phyloP scores from a whole-genome alignment of 768 basidiomycete genomes.

The Kwoniella bestiolae region DNA sequence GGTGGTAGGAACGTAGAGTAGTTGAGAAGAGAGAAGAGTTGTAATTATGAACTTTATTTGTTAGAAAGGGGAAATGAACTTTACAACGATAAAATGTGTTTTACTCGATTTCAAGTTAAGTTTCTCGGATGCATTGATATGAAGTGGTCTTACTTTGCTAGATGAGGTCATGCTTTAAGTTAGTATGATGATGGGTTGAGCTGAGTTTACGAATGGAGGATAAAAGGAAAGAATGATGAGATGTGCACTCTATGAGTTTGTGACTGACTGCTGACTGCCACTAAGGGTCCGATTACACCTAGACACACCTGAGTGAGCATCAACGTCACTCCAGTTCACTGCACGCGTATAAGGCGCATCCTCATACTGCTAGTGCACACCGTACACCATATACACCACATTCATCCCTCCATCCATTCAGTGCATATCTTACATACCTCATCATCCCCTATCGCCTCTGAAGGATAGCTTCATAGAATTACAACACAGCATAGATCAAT shows the following conservation, averaged over 20 bases:
- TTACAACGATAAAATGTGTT: background rate
- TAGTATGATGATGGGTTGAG: background rate
- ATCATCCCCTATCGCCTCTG: background rate
- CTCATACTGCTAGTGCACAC: no score
- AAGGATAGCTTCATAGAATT: background rate
- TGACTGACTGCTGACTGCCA: no score
- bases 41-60: background rate
- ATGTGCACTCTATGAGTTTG: background rate
- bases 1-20: constrained; percentile 42
- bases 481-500: background rate
- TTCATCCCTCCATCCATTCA: background rate
- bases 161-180: background rate
- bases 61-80: background rate
- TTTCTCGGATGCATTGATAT: background rate
- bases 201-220: background rate
- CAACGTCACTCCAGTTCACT: background rate
- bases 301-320: background rate
- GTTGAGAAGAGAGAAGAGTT: constrained; percentile 1
- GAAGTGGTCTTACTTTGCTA: background rate
- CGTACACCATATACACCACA: background rate
- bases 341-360: background rate
- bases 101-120: no score
- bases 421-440: background rate
- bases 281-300: background rate
- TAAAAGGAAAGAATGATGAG: background rate